Percentiles rank a stretch among this genome's conserved stretches.
phyloP scores from a whole-genome alignment of 345 rosid species.

The Heritiera fomes region DNA sequence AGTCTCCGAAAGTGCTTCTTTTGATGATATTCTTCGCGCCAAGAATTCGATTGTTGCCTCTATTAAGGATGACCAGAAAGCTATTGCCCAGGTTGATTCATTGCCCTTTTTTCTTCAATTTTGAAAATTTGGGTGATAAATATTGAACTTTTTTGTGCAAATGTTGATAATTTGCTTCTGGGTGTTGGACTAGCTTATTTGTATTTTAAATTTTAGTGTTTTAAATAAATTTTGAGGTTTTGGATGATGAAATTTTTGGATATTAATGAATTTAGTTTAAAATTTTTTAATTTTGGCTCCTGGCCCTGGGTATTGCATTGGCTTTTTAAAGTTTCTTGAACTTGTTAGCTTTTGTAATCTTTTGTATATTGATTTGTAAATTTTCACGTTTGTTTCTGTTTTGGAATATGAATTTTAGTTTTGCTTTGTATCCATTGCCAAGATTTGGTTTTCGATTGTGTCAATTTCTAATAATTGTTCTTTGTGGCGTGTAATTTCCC shows the following conservation, averaged over 20 bases:
- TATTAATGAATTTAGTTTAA: neutral
- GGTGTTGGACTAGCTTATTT: neutral
- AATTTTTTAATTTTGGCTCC: neutral
- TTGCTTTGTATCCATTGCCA: neutral
- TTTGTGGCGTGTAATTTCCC: neutral
- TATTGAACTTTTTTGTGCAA: neutral
- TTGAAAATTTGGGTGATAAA: constrained; percentile 11
- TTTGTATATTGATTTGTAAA: too few relatives aligned
- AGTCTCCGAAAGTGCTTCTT: constrained; percentile 80
- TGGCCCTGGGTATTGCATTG: neutral
- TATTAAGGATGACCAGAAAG: constrained; percentile 75
- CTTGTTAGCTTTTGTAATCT: neutral
- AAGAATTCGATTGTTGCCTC: constrained; percentile 73
- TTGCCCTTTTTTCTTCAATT: neutral
- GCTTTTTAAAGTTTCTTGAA: neutral
- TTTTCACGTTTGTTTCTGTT: neutral
- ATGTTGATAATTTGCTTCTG: constrained; percentile 11
- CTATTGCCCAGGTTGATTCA: constrained; percentile 72
- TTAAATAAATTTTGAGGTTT: neutral
- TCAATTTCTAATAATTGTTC: neutral
- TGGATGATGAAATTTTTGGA: neutral
- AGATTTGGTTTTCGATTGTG: neutral
- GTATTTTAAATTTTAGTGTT: neutral
- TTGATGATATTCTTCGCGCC: constrained; percentile 94
- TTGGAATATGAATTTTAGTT: neutral